Evolutionary conservation across 2,329 filamentous ascomycete species (phyloP).

Genomic region (Paraconiothyrium brasiliense): DNA sequence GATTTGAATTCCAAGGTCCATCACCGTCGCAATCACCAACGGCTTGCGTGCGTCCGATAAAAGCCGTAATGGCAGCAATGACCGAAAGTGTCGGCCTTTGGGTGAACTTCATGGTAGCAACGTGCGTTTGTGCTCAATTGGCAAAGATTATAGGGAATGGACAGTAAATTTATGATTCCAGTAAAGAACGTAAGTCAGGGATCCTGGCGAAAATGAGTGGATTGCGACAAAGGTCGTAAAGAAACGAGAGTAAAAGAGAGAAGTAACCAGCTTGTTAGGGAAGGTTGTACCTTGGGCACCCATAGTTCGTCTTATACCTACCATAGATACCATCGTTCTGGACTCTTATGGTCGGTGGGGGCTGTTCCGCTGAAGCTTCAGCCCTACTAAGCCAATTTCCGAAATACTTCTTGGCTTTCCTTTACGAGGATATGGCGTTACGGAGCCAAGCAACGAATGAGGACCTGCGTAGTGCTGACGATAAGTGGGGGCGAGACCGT

Average conservation of each 20-base stretch:
- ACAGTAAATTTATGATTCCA: not conserved
- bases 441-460: slow-evolving; percentile 5
- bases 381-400: slow-evolving; percentile 10
- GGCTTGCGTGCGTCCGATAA: slow-evolving; percentile 9
- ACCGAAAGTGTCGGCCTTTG: slow-evolving; percentile 1
- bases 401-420: slow-evolving; percentile 3
- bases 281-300: not conserved
- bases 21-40: slow-evolving; percentile 6
- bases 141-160: not conserved
- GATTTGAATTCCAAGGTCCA: slow-evolving; percentile 12
- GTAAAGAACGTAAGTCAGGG: slow-evolving; percentile 10
- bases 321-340: not conserved
- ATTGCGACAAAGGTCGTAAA: slow-evolving; percentile 9
- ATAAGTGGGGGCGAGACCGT: slow-evolving; percentile 5
- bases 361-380: slow-evolving; percentile 8
- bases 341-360: slow-evolving; percentile 10
- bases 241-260: slow-evolving; percentile 12
- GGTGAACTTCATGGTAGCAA: slow-evolving; percentile 9
- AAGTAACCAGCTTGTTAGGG: not conserved
- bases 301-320: slow-evolving; percentile 10
- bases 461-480: not conserved
- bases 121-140: not conserved
- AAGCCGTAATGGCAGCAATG: slow-evolving; percentile 5
- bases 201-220: slow-evolving; percentile 13
- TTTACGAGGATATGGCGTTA: not conserved